phyloP scores from a whole-genome alignment of 768 basidiomycete genomes.

The Tricholomella constricta region DNA sequence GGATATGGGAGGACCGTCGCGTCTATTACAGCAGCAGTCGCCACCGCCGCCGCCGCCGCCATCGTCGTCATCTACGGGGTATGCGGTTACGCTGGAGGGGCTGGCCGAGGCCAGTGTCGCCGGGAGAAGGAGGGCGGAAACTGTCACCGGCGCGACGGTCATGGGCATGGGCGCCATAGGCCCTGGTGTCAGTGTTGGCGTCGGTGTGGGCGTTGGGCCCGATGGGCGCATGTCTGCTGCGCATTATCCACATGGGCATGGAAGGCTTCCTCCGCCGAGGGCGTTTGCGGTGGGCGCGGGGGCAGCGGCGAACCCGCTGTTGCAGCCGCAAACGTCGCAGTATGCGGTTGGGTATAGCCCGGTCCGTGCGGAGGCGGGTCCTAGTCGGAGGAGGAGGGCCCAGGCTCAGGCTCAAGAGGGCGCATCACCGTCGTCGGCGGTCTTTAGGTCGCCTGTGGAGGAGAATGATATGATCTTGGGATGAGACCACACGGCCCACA shows the following conservation, averaged over 20 bases:
- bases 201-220: too few species aligned
- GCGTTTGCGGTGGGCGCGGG: conserved; percentile 1
- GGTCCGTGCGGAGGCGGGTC: neutral
- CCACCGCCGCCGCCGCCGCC: too few species aligned
- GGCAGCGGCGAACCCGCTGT: conserved; percentile 4
- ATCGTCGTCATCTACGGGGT: too few species aligned
- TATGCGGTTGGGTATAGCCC: neutral
- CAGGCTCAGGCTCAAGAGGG: neutral
- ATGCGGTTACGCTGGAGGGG: neutral
- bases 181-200: neutral
- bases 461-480: conserved; percentile 23
- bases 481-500: conserved; percentile 4
- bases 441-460: conserved; percentile 9
- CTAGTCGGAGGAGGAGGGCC: conserved; percentile 8
- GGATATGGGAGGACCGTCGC: neutral
- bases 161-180: neutral
- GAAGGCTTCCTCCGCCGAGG: neutral
- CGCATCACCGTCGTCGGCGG: neutral
- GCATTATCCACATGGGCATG: conserved; percentile 13
- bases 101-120: neutral
- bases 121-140: conserved; percentile 16
- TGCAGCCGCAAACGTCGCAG: conserved; percentile 6
- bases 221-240: neutral
- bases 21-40: too few species aligned
- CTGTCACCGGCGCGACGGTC: conserved; percentile 15